Conservation (phyloP, 2,329 filamentous ascomycete genomes). For the Celoporthe dispersa region DNA sequence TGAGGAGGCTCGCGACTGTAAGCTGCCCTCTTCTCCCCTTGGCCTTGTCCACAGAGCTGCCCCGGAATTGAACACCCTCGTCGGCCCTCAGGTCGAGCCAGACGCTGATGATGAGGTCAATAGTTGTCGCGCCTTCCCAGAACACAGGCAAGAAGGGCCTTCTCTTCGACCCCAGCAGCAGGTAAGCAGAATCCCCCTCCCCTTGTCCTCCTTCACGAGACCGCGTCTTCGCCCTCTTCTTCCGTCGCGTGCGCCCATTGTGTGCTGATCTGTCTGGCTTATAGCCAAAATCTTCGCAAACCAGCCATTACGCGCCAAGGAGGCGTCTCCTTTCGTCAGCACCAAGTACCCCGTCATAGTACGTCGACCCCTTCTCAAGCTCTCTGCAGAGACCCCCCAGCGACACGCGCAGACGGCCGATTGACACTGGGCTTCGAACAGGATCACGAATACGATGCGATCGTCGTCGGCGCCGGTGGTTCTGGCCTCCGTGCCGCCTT, state of each 20-base stretch:
- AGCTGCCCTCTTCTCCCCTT: conserved; percentile 42
- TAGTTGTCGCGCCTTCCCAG: conserved; percentile 68
- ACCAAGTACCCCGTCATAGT: conserved; percentile 94
- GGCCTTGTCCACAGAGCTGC: too few relatives aligned
- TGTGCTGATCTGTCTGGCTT: too few relatives aligned
- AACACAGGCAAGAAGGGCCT: conserved; percentile 69
- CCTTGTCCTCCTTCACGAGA: too few relatives aligned
- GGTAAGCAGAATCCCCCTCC: too few relatives aligned
- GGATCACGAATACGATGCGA: conserved; percentile 98
- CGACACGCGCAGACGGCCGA: conserved; percentile 24
- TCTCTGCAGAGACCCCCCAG: not conserved
- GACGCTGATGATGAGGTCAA: conserved; percentile 30
- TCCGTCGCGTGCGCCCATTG: too few relatives aligned
- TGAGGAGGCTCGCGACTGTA: conserved; percentile 66
- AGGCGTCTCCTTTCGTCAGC: conserved; percentile 84
- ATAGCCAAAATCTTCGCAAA: too few relatives aligned
- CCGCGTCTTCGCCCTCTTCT: too few relatives aligned
- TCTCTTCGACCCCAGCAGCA: conserved; percentile 84
- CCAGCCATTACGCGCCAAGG: conserved; percentile 86
- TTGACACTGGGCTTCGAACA: conserved; percentile 41
- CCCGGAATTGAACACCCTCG: not conserved
- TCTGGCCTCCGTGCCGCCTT: conserved; percentile 82
- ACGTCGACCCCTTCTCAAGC: conserved; percentile 48
- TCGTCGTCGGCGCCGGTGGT: conserved; percentile 87
- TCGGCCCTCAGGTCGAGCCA: conserved; percentile 12